These are phyloP conservation scores for Leccinum barrowsii DNA, from an alignment of 768 basidiomycete species.

Conservation along the genomic window DNA sequence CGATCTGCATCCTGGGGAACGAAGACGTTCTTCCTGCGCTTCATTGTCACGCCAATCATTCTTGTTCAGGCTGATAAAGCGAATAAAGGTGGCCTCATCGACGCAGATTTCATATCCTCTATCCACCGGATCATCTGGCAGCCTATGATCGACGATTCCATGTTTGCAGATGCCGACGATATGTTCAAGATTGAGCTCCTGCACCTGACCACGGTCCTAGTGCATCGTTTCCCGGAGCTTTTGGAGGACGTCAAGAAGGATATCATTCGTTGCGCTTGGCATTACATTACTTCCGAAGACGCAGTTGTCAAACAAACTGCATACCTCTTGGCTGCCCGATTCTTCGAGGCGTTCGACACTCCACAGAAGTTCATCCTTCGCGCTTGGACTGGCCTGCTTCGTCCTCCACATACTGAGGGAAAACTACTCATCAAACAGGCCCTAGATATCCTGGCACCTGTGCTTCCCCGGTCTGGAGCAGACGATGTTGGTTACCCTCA, in stretches of 20 bases:
- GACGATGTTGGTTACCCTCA: constrained; percentile 57
- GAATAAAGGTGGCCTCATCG: constrained; percentile 59
- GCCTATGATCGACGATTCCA: constrained; percentile 56
- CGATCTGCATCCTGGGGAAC: constrained; percentile 60
- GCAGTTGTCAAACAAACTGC: constrained; percentile 90
- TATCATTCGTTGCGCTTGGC: constrained; percentile 92
- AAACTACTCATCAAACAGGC: constrained; percentile 79
- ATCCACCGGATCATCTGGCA: constrained; percentile 80
- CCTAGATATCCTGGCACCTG: constrained; percentile 80
- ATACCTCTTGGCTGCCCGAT: constrained; percentile 85
- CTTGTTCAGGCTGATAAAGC: constrained; percentile 67
- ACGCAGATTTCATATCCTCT: constrained; percentile 63
- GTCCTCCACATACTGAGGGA: constrained; percentile 74
- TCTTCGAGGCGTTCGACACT: constrained; percentile 85
- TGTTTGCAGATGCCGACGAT: constrained; percentile 67
- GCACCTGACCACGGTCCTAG: constrained; percentile 83
- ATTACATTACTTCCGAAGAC: constrained; percentile 82
- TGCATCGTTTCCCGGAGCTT: constrained; percentile 79
- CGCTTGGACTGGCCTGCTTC: constrained; percentile 88
- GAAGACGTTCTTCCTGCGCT: constrained; percentile 76
- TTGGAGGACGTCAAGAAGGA: constrained; percentile 83
- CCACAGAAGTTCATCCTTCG: constrained; percentile 88
- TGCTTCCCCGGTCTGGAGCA: constrained; percentile 62
- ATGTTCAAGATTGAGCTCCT: constrained; percentile 87
- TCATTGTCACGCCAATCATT: constrained; percentile 84